Conservation (phyloP, 495 filamentous ascomycete genomes). For the Penicillium psychrofluorescens region DNA sequence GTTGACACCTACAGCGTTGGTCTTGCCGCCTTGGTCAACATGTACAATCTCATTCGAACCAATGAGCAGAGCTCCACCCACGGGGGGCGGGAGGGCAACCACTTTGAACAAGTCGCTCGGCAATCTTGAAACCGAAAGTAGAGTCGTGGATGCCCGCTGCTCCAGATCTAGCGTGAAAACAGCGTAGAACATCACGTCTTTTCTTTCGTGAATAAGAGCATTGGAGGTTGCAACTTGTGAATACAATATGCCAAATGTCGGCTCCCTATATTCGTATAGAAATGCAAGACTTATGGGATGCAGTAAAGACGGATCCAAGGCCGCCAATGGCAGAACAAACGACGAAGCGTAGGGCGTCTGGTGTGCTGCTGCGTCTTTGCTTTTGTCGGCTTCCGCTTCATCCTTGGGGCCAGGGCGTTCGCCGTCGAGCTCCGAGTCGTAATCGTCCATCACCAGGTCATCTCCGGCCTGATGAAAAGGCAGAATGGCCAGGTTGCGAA, state of each 20-base stretch:
- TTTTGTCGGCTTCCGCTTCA: constrained; percentile 15
- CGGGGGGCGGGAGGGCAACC: constrained; percentile 72
- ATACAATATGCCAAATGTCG: constrained; percentile 91
- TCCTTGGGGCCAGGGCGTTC: constrained; percentile 19
- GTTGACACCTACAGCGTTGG: constrained; percentile 91
- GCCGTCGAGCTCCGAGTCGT: constrained; percentile 70
- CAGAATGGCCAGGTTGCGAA: constrained; percentile 81
- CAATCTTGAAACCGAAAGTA: constrained; percentile 75
- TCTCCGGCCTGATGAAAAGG: constrained; percentile 82
- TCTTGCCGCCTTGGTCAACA: constrained; percentile 90
- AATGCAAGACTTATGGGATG: constrained; percentile 90
- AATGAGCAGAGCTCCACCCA: constrained; percentile 82
- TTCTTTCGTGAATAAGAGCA: constrained; percentile 67
- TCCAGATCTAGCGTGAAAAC: constrained; percentile 94
- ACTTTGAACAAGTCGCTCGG: constrained; percentile 87
- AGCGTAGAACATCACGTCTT: constrained; percentile 79
- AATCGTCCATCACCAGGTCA: constrained; percentile 86
- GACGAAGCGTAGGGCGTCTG: constrained; percentile 81
- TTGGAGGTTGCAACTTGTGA: constrained; percentile 62
- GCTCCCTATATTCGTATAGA: constrained; percentile 93
- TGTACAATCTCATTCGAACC: constrained; percentile 89
- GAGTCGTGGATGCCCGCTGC: constrained; percentile 86
- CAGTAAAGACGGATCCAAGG: constrained; percentile 77
- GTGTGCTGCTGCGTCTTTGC: constrained; percentile 47
- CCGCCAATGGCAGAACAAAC: constrained; percentile 79